These are phyloP conservation scores for Lyophyllum semitale DNA, from an alignment of 768 basidiomycete species.

Conservation along the genomic window DNA sequence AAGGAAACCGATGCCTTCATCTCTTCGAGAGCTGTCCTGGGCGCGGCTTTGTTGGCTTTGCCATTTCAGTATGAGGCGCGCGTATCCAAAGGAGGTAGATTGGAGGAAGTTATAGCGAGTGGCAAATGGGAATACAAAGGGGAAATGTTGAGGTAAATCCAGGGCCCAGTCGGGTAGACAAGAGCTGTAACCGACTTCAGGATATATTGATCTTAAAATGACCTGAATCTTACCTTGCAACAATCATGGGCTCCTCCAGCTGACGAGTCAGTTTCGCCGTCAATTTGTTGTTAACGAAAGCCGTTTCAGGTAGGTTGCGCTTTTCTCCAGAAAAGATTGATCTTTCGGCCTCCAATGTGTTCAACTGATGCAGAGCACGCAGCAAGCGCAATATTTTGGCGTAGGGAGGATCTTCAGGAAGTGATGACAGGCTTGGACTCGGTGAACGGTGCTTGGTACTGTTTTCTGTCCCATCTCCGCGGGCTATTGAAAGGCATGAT, in stretches of 20 bases:
- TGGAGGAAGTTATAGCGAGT: slow-evolving; percentile 97
- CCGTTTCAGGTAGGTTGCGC: slow-evolving; percentile 70
- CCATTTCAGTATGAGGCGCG: slow-evolving; percentile 93
- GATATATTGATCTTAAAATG: background rate
- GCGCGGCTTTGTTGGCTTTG: slow-evolving; percentile 83
- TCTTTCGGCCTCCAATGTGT: slow-evolving; percentile 72
- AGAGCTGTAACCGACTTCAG: slow-evolving; percentile 51
- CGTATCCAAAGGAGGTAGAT: slow-evolving; percentile 97
- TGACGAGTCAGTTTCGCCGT: slow-evolving; percentile 98
- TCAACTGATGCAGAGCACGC: slow-evolving; percentile 83
- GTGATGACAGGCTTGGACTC: slow-evolving; percentile 70
- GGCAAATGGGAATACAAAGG: slow-evolving; percentile 98
- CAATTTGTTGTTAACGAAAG: slow-evolving; percentile 97
- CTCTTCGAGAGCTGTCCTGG: slow-evolving; percentile 78
- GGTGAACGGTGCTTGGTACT: slow-evolving; percentile 58
- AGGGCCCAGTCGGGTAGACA: slow-evolving; percentile 98
- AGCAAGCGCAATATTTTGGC: slow-evolving; percentile 90
- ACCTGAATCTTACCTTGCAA: slow-evolving; percentile 72
- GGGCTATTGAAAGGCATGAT: slow-evolving; percentile 24
- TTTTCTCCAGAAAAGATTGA: slow-evolving; percentile 48
- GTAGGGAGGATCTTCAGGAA: slow-evolving; percentile 83
- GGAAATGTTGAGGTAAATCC: slow-evolving; percentile 94
- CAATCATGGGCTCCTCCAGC: slow-evolving; percentile 98
- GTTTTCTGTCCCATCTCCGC: slow-evolving; percentile 43
- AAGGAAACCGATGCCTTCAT: slow-evolving; percentile 91